phyloP scores from a whole-genome alignment of 2,329 filamentous ascomycete species.

The Fusarium bactridioides region DNA sequence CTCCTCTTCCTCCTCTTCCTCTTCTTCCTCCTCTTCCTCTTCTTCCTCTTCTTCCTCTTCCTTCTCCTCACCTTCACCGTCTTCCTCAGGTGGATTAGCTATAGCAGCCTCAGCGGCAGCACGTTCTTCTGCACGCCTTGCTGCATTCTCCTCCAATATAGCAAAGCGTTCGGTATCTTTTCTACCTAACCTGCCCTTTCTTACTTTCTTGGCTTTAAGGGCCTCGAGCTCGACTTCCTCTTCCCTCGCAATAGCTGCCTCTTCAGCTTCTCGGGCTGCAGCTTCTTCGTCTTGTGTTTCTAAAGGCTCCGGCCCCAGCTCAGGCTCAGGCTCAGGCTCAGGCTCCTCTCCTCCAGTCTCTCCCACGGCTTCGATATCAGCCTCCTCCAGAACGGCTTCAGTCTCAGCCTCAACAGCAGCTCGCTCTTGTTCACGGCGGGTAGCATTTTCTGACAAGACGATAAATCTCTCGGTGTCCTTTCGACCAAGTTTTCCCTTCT shows the following conservation, averaged over 20 bases:
- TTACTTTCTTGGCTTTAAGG: conserved; percentile 47
- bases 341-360: conserved; percentile 20
- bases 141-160: conserved; percentile 14
- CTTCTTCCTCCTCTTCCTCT: rapidly evolving
- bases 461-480: conserved; percentile 36
- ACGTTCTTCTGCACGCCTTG: conserved; percentile 38
- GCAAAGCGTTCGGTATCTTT: conserved; percentile 34
- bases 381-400: conserved; percentile 22
- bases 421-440: conserved; percentile 37
- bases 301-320: not conserved
- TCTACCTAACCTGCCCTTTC: conserved; percentile 44
- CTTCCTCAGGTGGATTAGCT: conserved; percentile 32
- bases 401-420: conserved; percentile 5
- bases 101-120: conserved; percentile 15
- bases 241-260: conserved; percentile 37
- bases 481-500: conserved; percentile 44
- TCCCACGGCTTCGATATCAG: conserved; percentile 37
- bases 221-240: conserved; percentile 54
- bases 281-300: not conserved
- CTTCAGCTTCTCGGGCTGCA: conserved; percentile 27
- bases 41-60: not conserved
- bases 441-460: conserved; percentile 20
- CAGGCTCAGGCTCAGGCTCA: conserved; percentile 14
- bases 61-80: not conserved
- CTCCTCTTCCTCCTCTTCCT: not conserved